A percentile compares a stretch with the other conserved stretches of the same genome.
Conservation (phyloP, 768 basidiomycete genomes). For the Amanita subjunquillea region DNA sequence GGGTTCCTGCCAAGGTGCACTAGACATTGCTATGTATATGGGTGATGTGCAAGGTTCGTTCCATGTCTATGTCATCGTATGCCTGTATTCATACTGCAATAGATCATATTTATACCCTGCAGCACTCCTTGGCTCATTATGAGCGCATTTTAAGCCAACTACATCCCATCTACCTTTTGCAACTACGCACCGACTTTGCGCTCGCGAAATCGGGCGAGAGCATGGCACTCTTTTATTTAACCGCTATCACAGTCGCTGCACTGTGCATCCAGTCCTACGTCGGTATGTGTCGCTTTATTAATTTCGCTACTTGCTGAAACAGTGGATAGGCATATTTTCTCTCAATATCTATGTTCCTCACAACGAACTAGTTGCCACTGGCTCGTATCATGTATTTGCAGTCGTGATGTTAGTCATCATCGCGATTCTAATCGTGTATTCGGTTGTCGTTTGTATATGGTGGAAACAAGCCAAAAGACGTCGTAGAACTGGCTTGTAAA, state of each 20-base stretch:
- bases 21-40: conserved; percentile 78
- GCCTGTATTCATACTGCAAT: conserved; percentile 5
- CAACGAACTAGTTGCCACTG: conserved; percentile 28
- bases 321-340: conserved; percentile 47
- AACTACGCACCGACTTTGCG: conserved; percentile 55
- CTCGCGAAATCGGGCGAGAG: conserved; percentile 54
- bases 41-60: conserved; percentile 80
- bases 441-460: conserved; percentile 49
- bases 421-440: conserved; percentile 33
- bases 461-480: conserved; percentile 44
- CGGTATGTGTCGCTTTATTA: conserved; percentile 27
- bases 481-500: conserved; percentile 14
- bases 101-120: conserved; percentile 89
- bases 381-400: conserved; percentile 43
- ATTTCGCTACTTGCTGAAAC: background rate
- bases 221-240: conserved; percentile 55
- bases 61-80: background rate
- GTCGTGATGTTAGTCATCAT: conserved; percentile 37
- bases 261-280: conserved; percentile 52
- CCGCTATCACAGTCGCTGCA: conserved; percentile 56
- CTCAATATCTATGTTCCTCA: conserved; percentile 56
- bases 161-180: conserved; percentile 77
- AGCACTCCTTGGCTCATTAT: conserved; percentile 76
- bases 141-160: conserved; percentile 84
- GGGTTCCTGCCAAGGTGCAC: conserved; percentile 33